Evolutionary conservation across 495 filamentous ascomycete species (phyloP), one percentile per base, ranked within the genome.

Genomic region (Pyronema domesticum): DNA sequence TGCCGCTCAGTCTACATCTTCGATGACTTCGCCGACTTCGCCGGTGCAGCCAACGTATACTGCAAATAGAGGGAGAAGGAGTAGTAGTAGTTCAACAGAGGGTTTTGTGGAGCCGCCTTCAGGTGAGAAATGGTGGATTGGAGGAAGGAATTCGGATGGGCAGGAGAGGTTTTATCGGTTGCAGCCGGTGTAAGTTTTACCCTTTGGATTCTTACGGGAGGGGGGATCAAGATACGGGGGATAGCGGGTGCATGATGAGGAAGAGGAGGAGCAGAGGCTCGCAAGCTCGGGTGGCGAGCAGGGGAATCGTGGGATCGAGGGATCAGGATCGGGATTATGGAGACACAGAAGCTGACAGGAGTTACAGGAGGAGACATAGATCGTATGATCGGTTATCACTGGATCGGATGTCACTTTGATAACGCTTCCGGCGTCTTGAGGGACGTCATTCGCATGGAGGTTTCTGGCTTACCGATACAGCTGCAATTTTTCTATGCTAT

Each of bases 71-170:
- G 71, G 75, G 44, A 70, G 82, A 23, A 71, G 82, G 53, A 77
- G 80, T 51, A 80, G 75, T 34, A 78, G 77, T 51, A 81, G 73
- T 56, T 77, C 75, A 18, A 76, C 72, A 5, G 79, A 79, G 23
- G 70, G 65, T 17, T 84, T 83, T 55, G 68, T 77, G 11, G 81
- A 84, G 64, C 73, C 75, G 0, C 61, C 77, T 13, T 75, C 74
- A 0, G 71, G 72, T 0, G 82, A 85, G 72, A 85, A 82, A 64
- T 85, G 81, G 82, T 86, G 81, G 69, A 79, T 86, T 46, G 82
- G 82, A 1, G 82, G 82, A 3, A 65, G 79, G 53, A 84, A 80
- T 51, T 76, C 80, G 35, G 72, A 69, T 13, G 82, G 82, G 7
- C 82, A 85, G 64, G 82, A 86, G 66, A 72, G 78, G 58, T 85